Percentiles rank a stretch among this genome's conserved stretches.
Conservation (phyloP, 805 yeast genomes). For the Kodamaea hsintzibuensis region DNA sequence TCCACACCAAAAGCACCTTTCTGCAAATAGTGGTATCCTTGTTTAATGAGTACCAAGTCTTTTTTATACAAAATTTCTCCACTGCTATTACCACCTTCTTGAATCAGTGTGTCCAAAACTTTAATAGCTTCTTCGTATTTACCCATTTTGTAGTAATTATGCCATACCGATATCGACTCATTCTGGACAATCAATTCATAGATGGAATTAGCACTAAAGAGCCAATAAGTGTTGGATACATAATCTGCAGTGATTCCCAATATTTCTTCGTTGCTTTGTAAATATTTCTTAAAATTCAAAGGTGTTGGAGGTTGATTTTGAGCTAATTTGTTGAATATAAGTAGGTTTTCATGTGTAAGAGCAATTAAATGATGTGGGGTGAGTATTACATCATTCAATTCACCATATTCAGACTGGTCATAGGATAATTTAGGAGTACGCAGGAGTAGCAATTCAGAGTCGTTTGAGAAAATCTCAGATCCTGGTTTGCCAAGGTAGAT, state of each 20-base stretch:
- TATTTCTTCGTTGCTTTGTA: conserved; percentile 12
- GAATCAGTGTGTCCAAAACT: conserved; percentile 8
- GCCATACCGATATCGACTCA: conserved; percentile 79
- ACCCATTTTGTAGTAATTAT: conserved; percentile 35
- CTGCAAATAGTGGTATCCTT: conserved; percentile 50
- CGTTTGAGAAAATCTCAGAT: conserved; percentile 29
- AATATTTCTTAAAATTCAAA: not conserved
- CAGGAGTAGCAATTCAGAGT: conserved; percentile 25
- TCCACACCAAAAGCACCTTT: conserved; percentile 36
- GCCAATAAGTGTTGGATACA: conserved; percentile 65
- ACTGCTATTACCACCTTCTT: not conserved
- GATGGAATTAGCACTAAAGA: conserved; percentile 58
- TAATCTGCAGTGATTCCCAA: conserved; percentile 34
- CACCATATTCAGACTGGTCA: conserved; percentile 5
- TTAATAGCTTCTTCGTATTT: conserved; percentile 39
- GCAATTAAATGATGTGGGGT: conserved; percentile 34
- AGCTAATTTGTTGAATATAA: conserved; percentile 32
- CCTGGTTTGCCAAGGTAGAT: conserved; percentile 15
- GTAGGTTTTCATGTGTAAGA: conserved; percentile 17
- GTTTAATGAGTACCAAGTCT: conserved; percentile 51
- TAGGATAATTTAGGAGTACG: conserved; percentile 11
- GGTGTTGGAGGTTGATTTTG: conserved; percentile 10
- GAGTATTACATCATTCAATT: conserved; percentile 19
- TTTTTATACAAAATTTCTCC: conserved; percentile 16
- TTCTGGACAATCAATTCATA: conserved; percentile 71